These are phyloP conservation scores for Hortiboletus flavorubellus DNA, from an alignment of 768 basidiomycete genomes.

Conservation along the genomic window DNA sequence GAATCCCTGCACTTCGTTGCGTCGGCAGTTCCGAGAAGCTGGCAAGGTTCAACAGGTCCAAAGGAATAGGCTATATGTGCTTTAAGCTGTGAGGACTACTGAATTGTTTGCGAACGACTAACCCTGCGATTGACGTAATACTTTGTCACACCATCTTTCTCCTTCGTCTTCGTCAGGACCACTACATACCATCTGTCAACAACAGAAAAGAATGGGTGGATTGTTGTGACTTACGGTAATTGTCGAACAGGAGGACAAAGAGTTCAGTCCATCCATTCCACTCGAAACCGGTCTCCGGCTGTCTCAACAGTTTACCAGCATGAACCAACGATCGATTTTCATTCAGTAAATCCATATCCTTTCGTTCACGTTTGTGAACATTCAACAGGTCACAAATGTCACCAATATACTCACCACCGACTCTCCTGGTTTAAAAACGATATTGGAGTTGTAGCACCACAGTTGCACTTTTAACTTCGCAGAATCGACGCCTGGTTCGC, in stretches of 20 bases:
- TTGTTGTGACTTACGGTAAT: conserved; percentile 66
- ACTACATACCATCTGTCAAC: conserved; percentile 44
- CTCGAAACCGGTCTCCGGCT: conserved; percentile 84
- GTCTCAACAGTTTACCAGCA: conserved; percentile 77
- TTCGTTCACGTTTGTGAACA: conserved; percentile 1
- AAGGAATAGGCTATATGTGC: conserved; percentile 72
- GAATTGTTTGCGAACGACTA: conserved; percentile 22
- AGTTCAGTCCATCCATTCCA: conserved; percentile 91
- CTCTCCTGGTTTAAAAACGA: conserved; percentile 80
- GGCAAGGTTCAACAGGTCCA: conserved; percentile 84
- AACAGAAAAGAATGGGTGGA: not conserved
- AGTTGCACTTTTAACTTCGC: conserved; percentile 88
- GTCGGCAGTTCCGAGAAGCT: conserved; percentile 79
- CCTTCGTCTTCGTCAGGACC: conserved; percentile 84
- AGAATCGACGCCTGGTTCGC: conserved; percentile 80
- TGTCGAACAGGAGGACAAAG: conserved; percentile 89
- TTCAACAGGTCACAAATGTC: not conserved
- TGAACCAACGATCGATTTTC: conserved; percentile 81
- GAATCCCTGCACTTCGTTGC: conserved; percentile 68
- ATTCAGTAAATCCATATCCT: conserved; percentile 89
- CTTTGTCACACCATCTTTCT: conserved; percentile 69
- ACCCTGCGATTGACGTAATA: conserved; percentile 82
- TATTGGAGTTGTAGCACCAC: conserved; percentile 78
- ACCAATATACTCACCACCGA: conserved; percentile 42
- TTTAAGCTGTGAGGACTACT: not conserved